A percentile compares a stretch with the other conserved stretches of the same genome.
Conservation (phyloP, 2,329 filamentous ascomycete species). For the Pseudogymnoascus sp. region DNA sequence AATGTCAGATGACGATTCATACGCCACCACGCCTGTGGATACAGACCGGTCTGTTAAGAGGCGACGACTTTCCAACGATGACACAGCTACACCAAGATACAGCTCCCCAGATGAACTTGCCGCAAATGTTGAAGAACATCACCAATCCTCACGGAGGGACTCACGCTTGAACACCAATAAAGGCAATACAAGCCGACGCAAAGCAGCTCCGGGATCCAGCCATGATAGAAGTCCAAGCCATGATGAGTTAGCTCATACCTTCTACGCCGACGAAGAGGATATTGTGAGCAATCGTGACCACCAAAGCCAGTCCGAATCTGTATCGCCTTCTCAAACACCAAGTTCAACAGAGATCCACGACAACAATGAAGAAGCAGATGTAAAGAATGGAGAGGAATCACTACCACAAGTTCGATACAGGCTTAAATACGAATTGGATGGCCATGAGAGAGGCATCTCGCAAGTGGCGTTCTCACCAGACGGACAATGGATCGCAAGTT, state of each 20-base stretch:
- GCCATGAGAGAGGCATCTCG: slow-evolving; percentile 73
- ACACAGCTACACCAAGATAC: slow-evolving; percentile 34
- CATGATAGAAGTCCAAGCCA: slow-evolving; percentile 14
- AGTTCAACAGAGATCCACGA: slow-evolving; percentile 3
- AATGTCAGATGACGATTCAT: neutral
- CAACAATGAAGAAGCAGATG: neutral
- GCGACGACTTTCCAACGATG: slow-evolving; percentile 32
- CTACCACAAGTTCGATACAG: slow-evolving; percentile 32
- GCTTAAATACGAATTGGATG: slow-evolving; percentile 62
- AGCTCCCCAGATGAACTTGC: slow-evolving; percentile 40
- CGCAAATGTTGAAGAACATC: slow-evolving; percentile 24
- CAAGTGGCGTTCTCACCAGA: slow-evolving; percentile 88
- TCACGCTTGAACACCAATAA: slow-evolving; percentile 22
- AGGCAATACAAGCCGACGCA: neutral
- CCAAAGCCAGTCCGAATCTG: neutral
- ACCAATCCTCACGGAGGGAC: slow-evolving; percentile 30
- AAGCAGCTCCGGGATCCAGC: neutral
- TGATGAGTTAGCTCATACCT: slow-evolving; percentile 25
- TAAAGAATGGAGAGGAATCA: neutral
- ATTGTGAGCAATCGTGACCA: neutral
- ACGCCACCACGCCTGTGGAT: neutral
- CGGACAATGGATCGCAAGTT: slow-evolving; percentile 81
- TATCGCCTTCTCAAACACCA: slow-evolving; percentile 19
- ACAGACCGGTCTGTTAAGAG: slow-evolving; percentile 16
- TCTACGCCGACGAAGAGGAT: slow-evolving; percentile 14